Conservation (phyloP, 495 filamentous ascomycete genomes). For the Penicillium bovifimosum region DNA sequence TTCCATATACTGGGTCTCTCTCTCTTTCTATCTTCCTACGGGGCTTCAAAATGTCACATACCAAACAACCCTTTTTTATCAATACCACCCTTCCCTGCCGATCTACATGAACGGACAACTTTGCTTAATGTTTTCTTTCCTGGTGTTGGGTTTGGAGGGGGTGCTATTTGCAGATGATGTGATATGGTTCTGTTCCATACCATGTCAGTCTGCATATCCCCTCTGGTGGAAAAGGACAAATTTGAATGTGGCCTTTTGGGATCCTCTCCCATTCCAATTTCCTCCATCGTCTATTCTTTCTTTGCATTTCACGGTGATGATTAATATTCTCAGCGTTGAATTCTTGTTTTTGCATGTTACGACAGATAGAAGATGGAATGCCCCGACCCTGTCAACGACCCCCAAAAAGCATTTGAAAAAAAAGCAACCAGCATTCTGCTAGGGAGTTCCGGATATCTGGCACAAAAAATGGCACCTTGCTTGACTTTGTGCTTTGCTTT, state of each 20-base stretch:
- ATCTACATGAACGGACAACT: neutral
- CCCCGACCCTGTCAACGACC: constrained; percentile 13
- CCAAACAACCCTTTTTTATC: constrained; percentile 23
- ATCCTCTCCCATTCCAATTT: constrained; percentile 12
- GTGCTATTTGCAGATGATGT: constrained; percentile 13
- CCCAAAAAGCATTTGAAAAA: constrained; percentile 22
- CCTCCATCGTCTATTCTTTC: constrained; percentile 13
- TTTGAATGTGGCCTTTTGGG: constrained; percentile 21
- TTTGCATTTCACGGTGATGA: constrained; percentile 7
- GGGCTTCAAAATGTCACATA: constrained; percentile 33
- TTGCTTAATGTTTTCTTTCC: constrained; percentile 2
- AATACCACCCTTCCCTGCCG: constrained; percentile 10
- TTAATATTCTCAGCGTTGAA: constrained; percentile 15
- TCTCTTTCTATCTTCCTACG: constrained; percentile 11
- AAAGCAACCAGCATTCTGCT: constrained; percentile 22
- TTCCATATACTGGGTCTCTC: constrained; percentile 1
- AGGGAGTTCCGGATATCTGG: constrained; percentile 87
- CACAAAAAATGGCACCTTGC: constrained; percentile 45
- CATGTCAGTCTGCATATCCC: constrained; percentile 4
- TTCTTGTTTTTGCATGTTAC: constrained; percentile 14
- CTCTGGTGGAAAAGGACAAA: constrained; percentile 13
- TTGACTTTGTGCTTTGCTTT: constrained; percentile 38
- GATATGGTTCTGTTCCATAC: constrained; percentile 11
- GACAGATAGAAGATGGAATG: constrained; percentile 34
- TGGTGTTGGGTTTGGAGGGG: constrained; percentile 5